Evolutionary conservation across 495 filamentous ascomycete species (phyloP).

Genomic region (Penicillium paradoxum): DNA sequence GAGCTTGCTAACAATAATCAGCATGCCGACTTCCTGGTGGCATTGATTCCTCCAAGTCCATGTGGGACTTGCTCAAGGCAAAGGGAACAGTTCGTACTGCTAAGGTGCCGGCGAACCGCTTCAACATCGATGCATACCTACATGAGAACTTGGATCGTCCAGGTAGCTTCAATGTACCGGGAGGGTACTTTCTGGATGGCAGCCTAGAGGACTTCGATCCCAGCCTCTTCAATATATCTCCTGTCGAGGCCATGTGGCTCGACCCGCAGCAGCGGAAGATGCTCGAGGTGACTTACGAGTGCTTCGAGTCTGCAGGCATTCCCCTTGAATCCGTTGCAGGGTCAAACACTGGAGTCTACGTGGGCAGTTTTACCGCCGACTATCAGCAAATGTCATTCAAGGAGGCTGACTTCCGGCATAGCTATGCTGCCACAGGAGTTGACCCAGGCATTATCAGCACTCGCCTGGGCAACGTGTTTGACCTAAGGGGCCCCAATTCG

Average conservation of each 20-base stretch:
- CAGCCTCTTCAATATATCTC: neutral
- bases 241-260: neutral
- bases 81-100: neutral
- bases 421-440: neutral
- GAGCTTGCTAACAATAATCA: neutral
- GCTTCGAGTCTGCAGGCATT: conserved; percentile 18
- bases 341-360: conserved; percentile 38
- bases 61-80: neutral
- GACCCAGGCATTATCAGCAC: neutral
- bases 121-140: neutral
- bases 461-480: neutral
- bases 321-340: conserved; percentile 25
- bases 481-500: neutral
- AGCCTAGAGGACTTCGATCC: neutral
- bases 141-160: neutral
- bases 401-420: neutral
- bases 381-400: conserved; percentile 8
- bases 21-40: conserved; percentile 1
- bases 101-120: neutral
- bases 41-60: neutral
- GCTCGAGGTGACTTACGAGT: conserved; percentile 8
- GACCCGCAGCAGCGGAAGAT: neutral
- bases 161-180: neutral
- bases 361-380: conserved; percentile 26
- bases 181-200: neutral